Evolutionary conservation across 2,329 filamentous ascomycete species (phyloP).

Genomic region (Hypoxylon sp.): DNA sequence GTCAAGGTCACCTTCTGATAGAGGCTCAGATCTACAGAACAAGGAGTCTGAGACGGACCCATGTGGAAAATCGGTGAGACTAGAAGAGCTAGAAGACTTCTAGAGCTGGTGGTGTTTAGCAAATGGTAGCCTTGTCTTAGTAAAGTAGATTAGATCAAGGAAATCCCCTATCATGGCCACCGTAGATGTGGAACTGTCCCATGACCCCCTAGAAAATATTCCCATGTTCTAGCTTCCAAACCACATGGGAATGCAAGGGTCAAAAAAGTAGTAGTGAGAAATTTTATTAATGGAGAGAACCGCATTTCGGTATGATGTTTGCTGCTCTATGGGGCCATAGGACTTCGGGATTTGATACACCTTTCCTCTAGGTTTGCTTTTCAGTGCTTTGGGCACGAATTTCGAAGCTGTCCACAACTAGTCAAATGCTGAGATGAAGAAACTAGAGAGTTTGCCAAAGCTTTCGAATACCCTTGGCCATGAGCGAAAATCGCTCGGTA

Average conservation of each 20-base stretch:
- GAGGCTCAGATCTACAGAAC: slow-evolving; percentile 14
- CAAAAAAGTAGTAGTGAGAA: not conserved
- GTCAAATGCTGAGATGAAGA: not conserved
- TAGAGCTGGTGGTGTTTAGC: slow-evolving; percentile 3
- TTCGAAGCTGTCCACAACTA: not conserved
- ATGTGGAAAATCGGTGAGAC: slow-evolving; percentile 14
- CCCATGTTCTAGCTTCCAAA: not conserved
- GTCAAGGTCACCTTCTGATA: slow-evolving; percentile 8
- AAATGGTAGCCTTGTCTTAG: not conserved
- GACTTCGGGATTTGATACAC: not conserved
- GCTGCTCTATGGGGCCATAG: slow-evolving; percentile 10
- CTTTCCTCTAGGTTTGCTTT: not conserved
- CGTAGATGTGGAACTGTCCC: not conserved
- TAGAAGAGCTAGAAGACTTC: slow-evolving; percentile 3
- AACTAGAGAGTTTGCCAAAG: slow-evolving; percentile 15
- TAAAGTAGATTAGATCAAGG: not conserved
- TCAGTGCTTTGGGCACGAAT: slow-evolving; percentile 1
- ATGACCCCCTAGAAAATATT: not conserved
- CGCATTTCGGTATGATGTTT: slow-evolving; percentile 11
- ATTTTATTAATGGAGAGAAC: not conserved
- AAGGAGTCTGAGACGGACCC: slow-evolving; percentile 2
- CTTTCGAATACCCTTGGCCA: slow-evolving; percentile 1
- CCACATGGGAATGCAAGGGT: not conserved
- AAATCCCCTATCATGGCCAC: not conserved
- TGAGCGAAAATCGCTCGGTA: slow-evolving; percentile 23